These are phyloP conservation scores for Cynara cardunculus DNA, from an alignment of 129 eudicot species.

Conservation along the genomic window DNA sequence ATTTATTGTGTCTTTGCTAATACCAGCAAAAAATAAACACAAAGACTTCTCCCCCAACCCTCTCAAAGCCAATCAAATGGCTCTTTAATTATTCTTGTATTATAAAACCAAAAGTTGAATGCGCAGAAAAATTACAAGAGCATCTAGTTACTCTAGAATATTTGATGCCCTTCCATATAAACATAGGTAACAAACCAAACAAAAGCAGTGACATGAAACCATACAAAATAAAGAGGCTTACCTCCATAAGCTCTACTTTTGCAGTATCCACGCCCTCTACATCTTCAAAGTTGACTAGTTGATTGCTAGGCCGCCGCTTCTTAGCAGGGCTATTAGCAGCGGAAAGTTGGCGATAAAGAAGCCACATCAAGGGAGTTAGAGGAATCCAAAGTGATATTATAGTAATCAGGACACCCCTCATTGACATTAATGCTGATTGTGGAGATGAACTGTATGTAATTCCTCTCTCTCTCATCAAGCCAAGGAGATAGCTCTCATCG, in stretches of 20 bases:
- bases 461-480: constrained; percentile 89
- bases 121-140: not conserved
- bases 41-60: no score
- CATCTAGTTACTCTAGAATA: not conserved
- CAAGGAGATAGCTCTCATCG: constrained; percentile 79
- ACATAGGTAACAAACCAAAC: not conserved
- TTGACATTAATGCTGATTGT: constrained; percentile 60
- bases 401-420: constrained; percentile 71
- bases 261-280: constrained; percentile 98
- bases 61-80: no score
- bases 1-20: no score
- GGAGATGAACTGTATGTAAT: constrained; percentile 77
- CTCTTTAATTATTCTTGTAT: not conserved
- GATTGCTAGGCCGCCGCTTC: constrained; percentile 68
- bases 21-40: no score
- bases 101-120: not conserved
- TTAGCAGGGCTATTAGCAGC: constrained; percentile 88
- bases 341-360: constrained; percentile 81
- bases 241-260: constrained; percentile 94
- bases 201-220: not conserved
- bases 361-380: constrained; percentile 88
- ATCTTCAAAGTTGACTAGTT: constrained; percentile 75
- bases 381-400: constrained; percentile 87
- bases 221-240: not conserved
- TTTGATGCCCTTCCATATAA: constrained; percentile 8